A percentile compares a stretch with the other conserved stretches of the same genome.
Conservation (phyloP, 2,329 filamentous ascomycete species). For the Stemphylium beticola region DNA sequence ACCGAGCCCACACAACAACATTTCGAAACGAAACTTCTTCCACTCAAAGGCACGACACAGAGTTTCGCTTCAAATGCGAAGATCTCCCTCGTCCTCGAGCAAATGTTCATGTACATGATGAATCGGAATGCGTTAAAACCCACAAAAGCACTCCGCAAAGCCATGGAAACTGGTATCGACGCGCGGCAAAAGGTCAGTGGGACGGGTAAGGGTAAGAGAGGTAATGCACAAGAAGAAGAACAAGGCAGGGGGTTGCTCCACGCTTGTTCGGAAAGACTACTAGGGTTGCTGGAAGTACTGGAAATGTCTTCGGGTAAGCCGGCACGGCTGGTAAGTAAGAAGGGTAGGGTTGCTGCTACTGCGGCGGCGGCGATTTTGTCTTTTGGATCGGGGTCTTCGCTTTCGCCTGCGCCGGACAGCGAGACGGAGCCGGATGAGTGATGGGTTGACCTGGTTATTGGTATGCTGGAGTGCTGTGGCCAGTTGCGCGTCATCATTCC, state of each 20-base stretch:
- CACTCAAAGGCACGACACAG: slow-evolving; percentile 31
- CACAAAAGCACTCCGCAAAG: slow-evolving; percentile 47
- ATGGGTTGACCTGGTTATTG: not conserved
- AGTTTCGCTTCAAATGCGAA: slow-evolving; percentile 44
- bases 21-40: slow-evolving; percentile 37
- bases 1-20: slow-evolving; percentile 34
- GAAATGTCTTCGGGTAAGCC: slow-evolving; percentile 27
- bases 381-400: slow-evolving; percentile 28
- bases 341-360: not conserved
- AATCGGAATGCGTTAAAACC: slow-evolving; percentile 22
- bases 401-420: slow-evolving; percentile 33
- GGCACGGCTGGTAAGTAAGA: slow-evolving; percentile 12
- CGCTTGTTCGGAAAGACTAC: slow-evolving; percentile 43
- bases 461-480: too few relatives aligned
- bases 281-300: slow-evolving; percentile 43
- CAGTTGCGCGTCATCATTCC: too few relatives aligned
- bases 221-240: slow-evolving; percentile 44
- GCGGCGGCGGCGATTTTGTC: slow-evolving; percentile 14
- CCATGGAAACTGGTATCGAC: slow-evolving; percentile 61
- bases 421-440: slow-evolving; percentile 19
- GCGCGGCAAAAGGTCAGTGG: slow-evolving; percentile 55
- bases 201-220: slow-evolving; percentile 54
- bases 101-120: slow-evolving; percentile 42
- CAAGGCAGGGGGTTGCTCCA: slow-evolving; percentile 44
- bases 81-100: slow-evolving; percentile 44